phyloP scores from a whole-genome alignment of 2,329 filamentous ascomycete genomes.

The Colletotrichum sp. region DNA sequence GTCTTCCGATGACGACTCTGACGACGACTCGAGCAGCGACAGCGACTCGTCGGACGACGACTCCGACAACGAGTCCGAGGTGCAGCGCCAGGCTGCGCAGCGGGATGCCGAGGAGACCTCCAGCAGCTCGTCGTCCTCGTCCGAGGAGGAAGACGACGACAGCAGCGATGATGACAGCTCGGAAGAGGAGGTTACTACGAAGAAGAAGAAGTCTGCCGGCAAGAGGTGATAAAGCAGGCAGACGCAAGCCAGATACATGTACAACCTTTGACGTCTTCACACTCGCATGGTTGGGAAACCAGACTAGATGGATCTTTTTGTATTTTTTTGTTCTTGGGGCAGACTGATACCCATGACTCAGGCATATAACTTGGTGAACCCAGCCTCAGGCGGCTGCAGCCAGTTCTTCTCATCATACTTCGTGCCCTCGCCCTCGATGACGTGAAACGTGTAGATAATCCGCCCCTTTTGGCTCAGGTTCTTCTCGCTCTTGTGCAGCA shows the following conservation, averaged over 20 bases:
- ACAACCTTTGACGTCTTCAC: neutral
- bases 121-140: slow-evolving; percentile 45
- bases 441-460: slow-evolving; percentile 97
- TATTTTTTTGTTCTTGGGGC: neutral
- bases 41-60: slow-evolving; percentile 37
- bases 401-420: slow-evolving; percentile 89
- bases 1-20: slow-evolving; percentile 27
- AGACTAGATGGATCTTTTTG: neutral
- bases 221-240: neutral
- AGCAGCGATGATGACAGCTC: slow-evolving; percentile 29
- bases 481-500: slow-evolving; percentile 94
- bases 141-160: slow-evolving; percentile 31
- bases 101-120: slow-evolving; percentile 38
- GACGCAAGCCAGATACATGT: neutral
- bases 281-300: neutral
- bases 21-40: slow-evolving; percentile 24
- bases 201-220: neutral
- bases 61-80: slow-evolving; percentile 40
- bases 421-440: slow-evolving; percentile 80
- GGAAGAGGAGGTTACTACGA: slow-evolving; percentile 22
- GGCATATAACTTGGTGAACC: slow-evolving; percentile 73
- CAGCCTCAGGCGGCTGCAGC: slow-evolving; percentile 82
- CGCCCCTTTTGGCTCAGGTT: slow-evolving; percentile 86
- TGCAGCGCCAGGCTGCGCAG: slow-evolving; percentile 34
- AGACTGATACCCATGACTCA: slow-evolving; percentile 26